phyloP scores from a whole-genome alignment of 441 rosid genomes.

The Bruguiera hainesii region DNA sequence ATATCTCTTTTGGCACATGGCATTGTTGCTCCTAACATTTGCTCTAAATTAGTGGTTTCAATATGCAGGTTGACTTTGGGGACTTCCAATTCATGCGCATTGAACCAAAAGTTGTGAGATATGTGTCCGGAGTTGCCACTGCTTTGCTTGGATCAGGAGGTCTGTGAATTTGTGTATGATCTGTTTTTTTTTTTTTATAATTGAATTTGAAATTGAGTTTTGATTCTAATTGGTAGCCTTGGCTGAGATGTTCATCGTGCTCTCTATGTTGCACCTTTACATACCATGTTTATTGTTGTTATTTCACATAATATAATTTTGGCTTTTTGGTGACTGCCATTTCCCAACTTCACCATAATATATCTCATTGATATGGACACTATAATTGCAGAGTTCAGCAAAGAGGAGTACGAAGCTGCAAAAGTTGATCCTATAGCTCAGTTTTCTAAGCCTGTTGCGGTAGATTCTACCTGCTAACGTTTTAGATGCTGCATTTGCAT shows the following conservation, averaged over 20 bases:
- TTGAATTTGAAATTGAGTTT: not conserved
- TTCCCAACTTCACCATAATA: not conserved
- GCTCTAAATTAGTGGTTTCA: conserved; percentile 18
- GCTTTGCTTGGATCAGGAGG: conserved; percentile 94
- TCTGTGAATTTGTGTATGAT: conserved; percentile 30
- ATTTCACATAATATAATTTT: not conserved
- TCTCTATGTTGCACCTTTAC: conserved; percentile 5
- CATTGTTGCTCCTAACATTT: conserved; percentile 6
- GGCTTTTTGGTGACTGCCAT: not conserved
- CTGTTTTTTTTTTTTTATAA: not conserved
- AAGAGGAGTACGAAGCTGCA: conserved; percentile 59
- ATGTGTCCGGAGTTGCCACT: conserved; percentile 84
- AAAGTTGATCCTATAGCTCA: conserved; percentile 81
- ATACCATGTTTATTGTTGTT: conserved; percentile 5
- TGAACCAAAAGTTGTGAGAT: conserved; percentile 73
- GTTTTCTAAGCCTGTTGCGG: conserved; percentile 80
- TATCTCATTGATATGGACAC: not conserved
- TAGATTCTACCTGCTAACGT: conserved; percentile 24
- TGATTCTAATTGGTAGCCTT: conserved; percentile 9
- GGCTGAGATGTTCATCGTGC: conserved; percentile 4
- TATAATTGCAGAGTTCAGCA: conserved; percentile 57
- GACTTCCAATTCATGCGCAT: conserved; percentile 81
- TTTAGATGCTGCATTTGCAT: not conserved
- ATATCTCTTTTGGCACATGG: not conserved
- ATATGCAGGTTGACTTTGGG: conserved; percentile 81